A percentile compares a stretch with the other conserved stretches of the same genome.
Evolutionary conservation across 805 yeast genomes (phyloP).

Genomic region (Metschnikowia amazonensis): DNA sequence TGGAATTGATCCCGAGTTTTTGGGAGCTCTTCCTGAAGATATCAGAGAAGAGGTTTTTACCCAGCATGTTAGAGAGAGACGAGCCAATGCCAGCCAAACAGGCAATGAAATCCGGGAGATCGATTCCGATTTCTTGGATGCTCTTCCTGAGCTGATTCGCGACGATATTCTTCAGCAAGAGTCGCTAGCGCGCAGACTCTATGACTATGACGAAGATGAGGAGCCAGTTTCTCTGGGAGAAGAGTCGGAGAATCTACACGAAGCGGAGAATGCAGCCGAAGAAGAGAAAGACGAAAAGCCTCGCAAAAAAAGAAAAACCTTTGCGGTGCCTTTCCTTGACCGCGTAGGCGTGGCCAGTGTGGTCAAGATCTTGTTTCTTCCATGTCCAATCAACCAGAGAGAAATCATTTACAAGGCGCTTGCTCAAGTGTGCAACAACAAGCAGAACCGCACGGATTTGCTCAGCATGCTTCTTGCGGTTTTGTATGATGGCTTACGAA

Average conservation of each 20-base stretch:
- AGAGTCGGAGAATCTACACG: constrained; percentile 18
- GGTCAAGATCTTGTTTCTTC: constrained; percentile 65
- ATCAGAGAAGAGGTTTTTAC: constrained; percentile 90
- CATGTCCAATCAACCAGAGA: constrained; percentile 60
- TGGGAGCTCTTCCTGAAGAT: constrained; percentile 86
- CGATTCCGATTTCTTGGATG: constrained; percentile 75
- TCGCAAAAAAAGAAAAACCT: constrained; percentile 8
- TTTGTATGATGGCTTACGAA: constrained; percentile 69
- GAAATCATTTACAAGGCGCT: constrained; percentile 64
- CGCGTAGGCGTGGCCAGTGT: constrained; percentile 71
- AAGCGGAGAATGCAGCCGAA: neutral
- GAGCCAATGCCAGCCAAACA: constrained; percentile 50
- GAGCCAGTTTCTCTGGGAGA: constrained; percentile 22
- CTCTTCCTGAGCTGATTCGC: constrained; percentile 67
- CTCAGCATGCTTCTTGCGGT: constrained; percentile 64
- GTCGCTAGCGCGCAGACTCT: constrained; percentile 39
- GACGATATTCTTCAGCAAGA: constrained; percentile 61
- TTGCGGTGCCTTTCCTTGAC: constrained; percentile 62
- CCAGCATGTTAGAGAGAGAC: constrained; percentile 74
- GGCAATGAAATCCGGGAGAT: constrained; percentile 56
- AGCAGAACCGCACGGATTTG: constrained; percentile 74
- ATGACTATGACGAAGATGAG: constrained; percentile 21
- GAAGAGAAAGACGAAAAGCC: neutral
- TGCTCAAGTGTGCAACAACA: constrained; percentile 64
- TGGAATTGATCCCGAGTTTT: constrained; percentile 87